Evolutionary conservation across 805 yeast genomes (phyloP).

Genomic region (Dipodascus geniculatus): DNA sequence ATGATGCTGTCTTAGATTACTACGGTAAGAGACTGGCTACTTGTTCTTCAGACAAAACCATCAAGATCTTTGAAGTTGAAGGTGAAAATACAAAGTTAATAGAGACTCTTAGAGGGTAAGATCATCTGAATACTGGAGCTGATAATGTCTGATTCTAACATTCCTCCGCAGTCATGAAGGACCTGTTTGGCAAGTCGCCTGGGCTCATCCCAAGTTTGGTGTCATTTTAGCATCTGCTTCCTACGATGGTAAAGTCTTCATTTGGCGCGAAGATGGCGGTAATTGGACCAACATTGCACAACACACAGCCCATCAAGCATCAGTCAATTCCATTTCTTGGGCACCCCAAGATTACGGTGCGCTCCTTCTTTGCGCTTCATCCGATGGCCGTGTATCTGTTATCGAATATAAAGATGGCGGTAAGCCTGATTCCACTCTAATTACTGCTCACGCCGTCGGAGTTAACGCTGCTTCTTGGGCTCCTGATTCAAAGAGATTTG

Average conservation of each 20-base stretch:
- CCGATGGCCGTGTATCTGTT: slow-evolving; percentile 86
- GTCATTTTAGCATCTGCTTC: slow-evolving; percentile 89
- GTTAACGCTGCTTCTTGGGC: slow-evolving; percentile 89
- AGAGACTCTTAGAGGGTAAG: slow-evolving; percentile 65
- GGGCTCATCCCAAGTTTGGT: slow-evolving; percentile 99
- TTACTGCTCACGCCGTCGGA: slow-evolving; percentile 85
- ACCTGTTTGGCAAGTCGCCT: slow-evolving; percentile 96
- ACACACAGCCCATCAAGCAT: slow-evolving; percentile 82
- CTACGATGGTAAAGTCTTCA: slow-evolving; percentile 85
- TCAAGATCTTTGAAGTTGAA: slow-evolving; percentile 84
- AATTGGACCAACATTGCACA: slow-evolving; percentile 81
- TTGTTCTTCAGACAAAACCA: slow-evolving; percentile 91
- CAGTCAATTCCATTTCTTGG: slow-evolving; percentile 92
- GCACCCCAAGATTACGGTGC: slow-evolving; percentile 98
- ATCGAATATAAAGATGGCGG: slow-evolving; percentile 90
- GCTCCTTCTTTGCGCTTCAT: slow-evolving; percentile 74
- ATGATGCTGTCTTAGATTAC: slow-evolving; percentile 94
- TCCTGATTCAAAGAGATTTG: slow-evolving; percentile 50
- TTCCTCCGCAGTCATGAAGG: slow-evolving; percentile 57
- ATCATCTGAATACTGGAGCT: neutral
- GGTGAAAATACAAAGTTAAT: slow-evolving; percentile 71
- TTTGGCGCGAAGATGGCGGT: slow-evolving; percentile 91
- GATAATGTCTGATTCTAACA: neutral
- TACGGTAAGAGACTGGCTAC: slow-evolving; percentile 95
- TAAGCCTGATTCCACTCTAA: slow-evolving; percentile 37